These are phyloP conservation scores for Medicago ruthenica DNA, from an alignment of 306 rosid species.

Conservation along the genomic window DNA sequence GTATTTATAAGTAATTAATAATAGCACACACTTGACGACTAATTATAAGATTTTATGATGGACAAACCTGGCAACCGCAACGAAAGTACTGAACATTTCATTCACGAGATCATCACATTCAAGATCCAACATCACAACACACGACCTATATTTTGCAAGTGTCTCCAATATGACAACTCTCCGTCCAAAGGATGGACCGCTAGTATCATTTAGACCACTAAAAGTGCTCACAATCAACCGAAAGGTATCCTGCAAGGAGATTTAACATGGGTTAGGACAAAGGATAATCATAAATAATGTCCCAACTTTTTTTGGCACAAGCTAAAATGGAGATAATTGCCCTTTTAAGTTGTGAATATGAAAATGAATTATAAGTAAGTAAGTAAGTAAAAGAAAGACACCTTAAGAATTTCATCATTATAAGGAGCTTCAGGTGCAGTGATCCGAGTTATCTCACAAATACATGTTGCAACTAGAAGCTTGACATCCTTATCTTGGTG, in stretches of 20 bases:
- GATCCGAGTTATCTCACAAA: slow-evolving; percentile 95
- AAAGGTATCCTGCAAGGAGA: slow-evolving; percentile 82
- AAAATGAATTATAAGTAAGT: slow-evolving; percentile 23
- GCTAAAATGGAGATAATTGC: not conserved
- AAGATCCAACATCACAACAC: slow-evolving; percentile 99
- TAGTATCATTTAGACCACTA: slow-evolving; percentile 84
- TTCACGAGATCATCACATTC: slow-evolving; percentile 94
- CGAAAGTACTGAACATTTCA: slow-evolving; percentile 90
- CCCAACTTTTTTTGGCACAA: slow-evolving; percentile 9
- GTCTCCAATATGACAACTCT: slow-evolving; percentile 98
- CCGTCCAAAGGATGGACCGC: slow-evolving; percentile 93
- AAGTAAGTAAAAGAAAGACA: slow-evolving; percentile 45
- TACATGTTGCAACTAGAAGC: slow-evolving; percentile 94
- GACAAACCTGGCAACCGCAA: slow-evolving; percentile 89
- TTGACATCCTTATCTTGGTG: slow-evolving; percentile 96
- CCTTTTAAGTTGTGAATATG: slow-evolving; percentile 17
- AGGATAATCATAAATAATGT: slow-evolving; percentile 28
- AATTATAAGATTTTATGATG: slow-evolving; percentile 26
- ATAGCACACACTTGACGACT: slow-evolving; percentile 2
- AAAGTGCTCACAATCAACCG: slow-evolving; percentile 86
- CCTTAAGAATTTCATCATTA: slow-evolving; percentile 89
- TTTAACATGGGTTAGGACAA: slow-evolving; percentile 44
- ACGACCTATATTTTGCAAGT: slow-evolving; percentile 94
- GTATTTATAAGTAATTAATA: slow-evolving; percentile 11
- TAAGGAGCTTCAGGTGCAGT: slow-evolving; percentile 99